phyloP scores from a whole-genome alignment of 2,329 filamentous ascomycete species.

The Aschersonia sp. region DNA sequence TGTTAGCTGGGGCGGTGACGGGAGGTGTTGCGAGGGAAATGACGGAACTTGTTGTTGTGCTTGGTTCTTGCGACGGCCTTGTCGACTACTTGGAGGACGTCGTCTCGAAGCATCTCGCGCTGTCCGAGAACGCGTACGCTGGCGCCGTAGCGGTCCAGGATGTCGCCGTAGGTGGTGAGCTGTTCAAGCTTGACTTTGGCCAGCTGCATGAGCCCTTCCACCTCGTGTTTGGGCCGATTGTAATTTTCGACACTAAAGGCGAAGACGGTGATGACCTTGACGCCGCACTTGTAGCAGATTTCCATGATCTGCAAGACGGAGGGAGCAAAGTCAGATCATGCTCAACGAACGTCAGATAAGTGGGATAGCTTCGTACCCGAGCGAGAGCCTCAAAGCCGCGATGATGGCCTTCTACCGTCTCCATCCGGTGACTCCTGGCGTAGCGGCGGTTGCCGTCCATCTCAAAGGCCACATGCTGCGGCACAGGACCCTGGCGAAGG shows the following conservation, averaged over 20 bases:
- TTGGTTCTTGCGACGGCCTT: conserved; percentile 75
- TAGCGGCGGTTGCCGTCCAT: conserved; percentile 98
- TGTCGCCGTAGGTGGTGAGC: conserved; percentile 80
- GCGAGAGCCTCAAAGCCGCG: conserved; percentile 91
- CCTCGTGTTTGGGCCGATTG: conserved; percentile 90
- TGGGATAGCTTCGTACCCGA: conserved; percentile 41
- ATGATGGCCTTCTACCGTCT: conserved; percentile 93
- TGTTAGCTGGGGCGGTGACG: not conserved
- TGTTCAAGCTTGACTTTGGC: conserved; percentile 91
- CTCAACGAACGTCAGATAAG: not conserved
- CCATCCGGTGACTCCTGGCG: conserved; percentile 78
- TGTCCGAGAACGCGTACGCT: conserved; percentile 76
- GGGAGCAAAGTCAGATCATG: not conserved
- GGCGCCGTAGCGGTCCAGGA: conserved; percentile 86
- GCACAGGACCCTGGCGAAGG: conserved; percentile 79
- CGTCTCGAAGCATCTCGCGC: conserved; percentile 66
- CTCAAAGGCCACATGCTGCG: conserved; percentile 94
- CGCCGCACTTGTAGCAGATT: conserved; percentile 94
- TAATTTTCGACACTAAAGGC: conserved; percentile 99
- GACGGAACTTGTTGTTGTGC: conserved; percentile 58
- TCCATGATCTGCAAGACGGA: conserved; percentile 57
- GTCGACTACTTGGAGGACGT: conserved; percentile 82
- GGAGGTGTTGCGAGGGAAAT: no score
- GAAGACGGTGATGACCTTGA: conserved; percentile 94
- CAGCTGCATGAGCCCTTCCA: conserved; percentile 94